phyloP scores from a whole-genome alignment of 1,284 basidiomycete species.

The Heliocybe sulcata region DNA sequence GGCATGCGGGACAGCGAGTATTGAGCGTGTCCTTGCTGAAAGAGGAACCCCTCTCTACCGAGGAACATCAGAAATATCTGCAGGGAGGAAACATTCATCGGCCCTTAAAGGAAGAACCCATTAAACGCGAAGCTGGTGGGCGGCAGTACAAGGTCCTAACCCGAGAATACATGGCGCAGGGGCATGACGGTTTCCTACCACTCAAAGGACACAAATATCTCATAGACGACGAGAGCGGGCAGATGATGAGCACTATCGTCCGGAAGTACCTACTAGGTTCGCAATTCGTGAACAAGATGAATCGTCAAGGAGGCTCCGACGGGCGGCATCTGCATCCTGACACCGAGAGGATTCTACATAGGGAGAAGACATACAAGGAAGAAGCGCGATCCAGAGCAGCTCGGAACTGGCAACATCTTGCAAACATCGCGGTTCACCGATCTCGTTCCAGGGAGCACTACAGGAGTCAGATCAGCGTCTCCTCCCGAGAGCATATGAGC shows the following conservation, averaged over 20 bases:
- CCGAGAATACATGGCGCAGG: constrained; percentile 69
- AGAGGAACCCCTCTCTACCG: constrained; percentile 34
- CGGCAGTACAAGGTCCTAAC: constrained; percentile 73
- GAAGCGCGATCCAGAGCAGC: constrained; percentile 18
- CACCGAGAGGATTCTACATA: constrained; percentile 34
- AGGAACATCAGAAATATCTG: constrained; percentile 14
- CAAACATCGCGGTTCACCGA: constrained; percentile 35
- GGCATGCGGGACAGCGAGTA: constrained; percentile 64
- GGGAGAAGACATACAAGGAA: constrained; percentile 30
- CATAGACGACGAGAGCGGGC: constrained; percentile 82
- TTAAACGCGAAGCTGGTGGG: constrained; percentile 47
- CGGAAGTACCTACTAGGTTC: constrained; percentile 80
- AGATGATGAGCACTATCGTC: constrained; percentile 77
- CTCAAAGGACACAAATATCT: constrained; percentile 65
- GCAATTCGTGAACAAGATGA: constrained; percentile 59
- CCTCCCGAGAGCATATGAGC: constrained; percentile 72
- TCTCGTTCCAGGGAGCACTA: constrained; percentile 47
- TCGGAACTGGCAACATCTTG: constrained; percentile 42
- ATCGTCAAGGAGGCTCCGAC: constrained; percentile 23
- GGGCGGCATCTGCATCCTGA: constrained; percentile 27
- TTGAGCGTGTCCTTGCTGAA: constrained; percentile 63
- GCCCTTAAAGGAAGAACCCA: constrained; percentile 37
- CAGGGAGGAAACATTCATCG: constrained; percentile 32
- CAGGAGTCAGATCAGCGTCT: constrained; percentile 52
- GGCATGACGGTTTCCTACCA: constrained; percentile 77